Conservation (phyloP, 2,329 filamentous ascomycete species). For the Alternaria brassicae region DNA sequence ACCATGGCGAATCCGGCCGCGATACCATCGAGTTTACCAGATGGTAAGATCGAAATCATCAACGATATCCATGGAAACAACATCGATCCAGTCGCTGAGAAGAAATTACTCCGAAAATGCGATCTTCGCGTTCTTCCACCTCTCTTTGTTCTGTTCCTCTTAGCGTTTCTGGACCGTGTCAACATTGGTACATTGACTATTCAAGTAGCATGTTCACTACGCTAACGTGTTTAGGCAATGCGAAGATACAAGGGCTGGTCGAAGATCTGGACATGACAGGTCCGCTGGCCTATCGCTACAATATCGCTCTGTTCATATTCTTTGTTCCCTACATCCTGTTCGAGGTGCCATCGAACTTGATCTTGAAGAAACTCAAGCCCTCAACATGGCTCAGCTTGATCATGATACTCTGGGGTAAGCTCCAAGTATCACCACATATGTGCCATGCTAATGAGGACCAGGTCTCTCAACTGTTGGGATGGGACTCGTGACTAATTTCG, state of each 20-base stretch:
- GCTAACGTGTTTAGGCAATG: constrained; percentile 43
- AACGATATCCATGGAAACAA: constrained; percentile 34
- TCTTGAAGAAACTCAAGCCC: constrained; percentile 51
- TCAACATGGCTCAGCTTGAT: constrained; percentile 50
- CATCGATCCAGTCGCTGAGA: constrained; percentile 52
- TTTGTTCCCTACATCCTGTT: constrained; percentile 50
- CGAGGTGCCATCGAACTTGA: constrained; percentile 47
- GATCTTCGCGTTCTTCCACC: constrained; percentile 59
- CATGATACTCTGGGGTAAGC: constrained; percentile 49
- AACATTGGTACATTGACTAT: constrained; percentile 28
- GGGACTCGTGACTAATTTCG: constrained; percentile 57
- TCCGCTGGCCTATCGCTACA: constrained; percentile 40
- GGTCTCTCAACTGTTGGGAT: constrained; percentile 52
- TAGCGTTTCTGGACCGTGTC: constrained; percentile 31
- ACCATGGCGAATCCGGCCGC: constrained; percentile 18
- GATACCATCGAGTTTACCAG: constrained; percentile 9
- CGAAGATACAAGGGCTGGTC: constrained; percentile 49
- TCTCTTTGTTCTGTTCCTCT: constrained; percentile 52
- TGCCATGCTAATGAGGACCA: neutral
- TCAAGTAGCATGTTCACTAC: neutral
- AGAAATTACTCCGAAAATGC: constrained; percentile 57
- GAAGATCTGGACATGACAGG: constrained; percentile 49
- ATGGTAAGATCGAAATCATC: constrained; percentile 35
- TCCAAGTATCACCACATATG: neutral
- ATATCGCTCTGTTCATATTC: constrained; percentile 50